phyloP scores from a whole-genome alignment of 495 filamentous ascomycete genomes.

The Hypoxylon intermedium region DNA sequence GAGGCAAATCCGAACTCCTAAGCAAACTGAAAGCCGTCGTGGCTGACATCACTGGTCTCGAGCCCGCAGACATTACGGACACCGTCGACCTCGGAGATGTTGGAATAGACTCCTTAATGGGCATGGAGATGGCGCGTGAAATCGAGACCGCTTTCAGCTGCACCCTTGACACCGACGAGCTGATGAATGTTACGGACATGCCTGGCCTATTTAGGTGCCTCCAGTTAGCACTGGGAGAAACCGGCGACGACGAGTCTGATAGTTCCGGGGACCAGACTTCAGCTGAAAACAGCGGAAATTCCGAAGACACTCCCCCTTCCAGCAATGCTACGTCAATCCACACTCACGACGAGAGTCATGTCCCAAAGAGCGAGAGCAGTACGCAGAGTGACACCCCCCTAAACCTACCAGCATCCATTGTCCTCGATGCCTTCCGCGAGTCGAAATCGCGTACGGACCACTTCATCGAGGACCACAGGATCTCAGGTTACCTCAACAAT shows the following conservation, averaged over 20 bases:
- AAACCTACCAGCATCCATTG: slow-evolving; percentile 4
- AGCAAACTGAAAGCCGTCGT: slow-evolving; percentile 32
- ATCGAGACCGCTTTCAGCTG: slow-evolving; percentile 53
- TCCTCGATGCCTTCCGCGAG: slow-evolving; percentile 7
- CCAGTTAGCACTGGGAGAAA: slow-evolving; percentile 2
- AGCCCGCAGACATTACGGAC: slow-evolving; percentile 49
- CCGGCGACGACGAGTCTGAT: slow-evolving; percentile 1
- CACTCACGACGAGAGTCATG: neutral
- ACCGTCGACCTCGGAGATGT: slow-evolving; percentile 54
- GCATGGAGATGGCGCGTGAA: slow-evolving; percentile 61
- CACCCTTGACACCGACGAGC: slow-evolving; percentile 26
- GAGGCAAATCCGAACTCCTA: neutral
- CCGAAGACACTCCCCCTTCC: slow-evolving; percentile 8
- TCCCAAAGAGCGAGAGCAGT: neutral
- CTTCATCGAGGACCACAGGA: slow-evolving; percentile 9
- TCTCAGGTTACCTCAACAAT: slow-evolving; percentile 2
- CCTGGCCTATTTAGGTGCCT: slow-evolving; percentile 1
- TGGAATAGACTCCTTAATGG: slow-evolving; percentile 64
- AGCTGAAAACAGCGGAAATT: neutral
- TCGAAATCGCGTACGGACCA: slow-evolving; percentile 8
- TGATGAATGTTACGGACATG: slow-evolving; percentile 8
- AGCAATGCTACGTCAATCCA: slow-evolving; percentile 8
- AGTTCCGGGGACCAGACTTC: neutral
- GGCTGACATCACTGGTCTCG: slow-evolving; percentile 52
- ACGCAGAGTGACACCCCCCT: neutral